Percentiles rank a stretch among this genome's conserved stretches.
Conservation (phyloP, 2,329 filamentous ascomycete species). For the Fusarium sulawesiense region DNA sequence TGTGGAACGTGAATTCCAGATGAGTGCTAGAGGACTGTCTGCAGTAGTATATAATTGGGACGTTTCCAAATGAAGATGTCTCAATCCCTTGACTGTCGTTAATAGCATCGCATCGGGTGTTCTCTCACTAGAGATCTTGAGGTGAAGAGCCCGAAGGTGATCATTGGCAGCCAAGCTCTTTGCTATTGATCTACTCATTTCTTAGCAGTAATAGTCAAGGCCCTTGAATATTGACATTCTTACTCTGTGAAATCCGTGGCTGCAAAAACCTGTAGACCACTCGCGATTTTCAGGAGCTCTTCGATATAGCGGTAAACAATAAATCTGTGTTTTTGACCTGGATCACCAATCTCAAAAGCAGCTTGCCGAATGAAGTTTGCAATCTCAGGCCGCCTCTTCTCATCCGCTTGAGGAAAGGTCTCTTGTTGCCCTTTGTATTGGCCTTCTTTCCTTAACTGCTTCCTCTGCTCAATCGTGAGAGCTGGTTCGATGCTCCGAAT, state of each 20-base stretch:
- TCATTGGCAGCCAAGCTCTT: constrained; percentile 16
- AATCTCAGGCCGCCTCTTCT: constrained; percentile 7
- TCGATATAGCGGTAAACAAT: constrained; percentile 35
- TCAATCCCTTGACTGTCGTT: constrained; percentile 5
- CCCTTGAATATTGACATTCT: rapidly evolving
- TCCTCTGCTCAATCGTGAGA: constrained; percentile 31
- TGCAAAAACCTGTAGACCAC: constrained; percentile 34
- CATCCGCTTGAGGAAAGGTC: constrained; percentile 13
- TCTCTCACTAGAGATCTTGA: neutral
- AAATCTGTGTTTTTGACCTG: constrained; percentile 17
- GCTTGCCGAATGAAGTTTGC: constrained; percentile 21
- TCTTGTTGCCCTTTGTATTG: constrained; percentile 35
- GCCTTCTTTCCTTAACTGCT: constrained; percentile 29
- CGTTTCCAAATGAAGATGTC: neutral
- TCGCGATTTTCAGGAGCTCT: constrained; percentile 26
- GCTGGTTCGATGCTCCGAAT: constrained; percentile 35
- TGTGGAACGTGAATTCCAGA: constrained; percentile 34
- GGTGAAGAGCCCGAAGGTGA: constrained; percentile 25
- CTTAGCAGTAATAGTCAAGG: neutral
- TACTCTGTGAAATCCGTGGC: constrained; percentile 22
- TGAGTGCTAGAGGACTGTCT: neutral
- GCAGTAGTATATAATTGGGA: rapidly evolving
- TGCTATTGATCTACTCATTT: constrained; percentile 11
- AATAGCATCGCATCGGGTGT: neutral
- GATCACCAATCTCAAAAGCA: constrained; percentile 6